Percentiles rank a stretch among this genome's conserved stretches.
Evolutionary conservation across 805 yeast genomes (phyloP).

Genomic region (Yamadazyma insecticola): DNA sequence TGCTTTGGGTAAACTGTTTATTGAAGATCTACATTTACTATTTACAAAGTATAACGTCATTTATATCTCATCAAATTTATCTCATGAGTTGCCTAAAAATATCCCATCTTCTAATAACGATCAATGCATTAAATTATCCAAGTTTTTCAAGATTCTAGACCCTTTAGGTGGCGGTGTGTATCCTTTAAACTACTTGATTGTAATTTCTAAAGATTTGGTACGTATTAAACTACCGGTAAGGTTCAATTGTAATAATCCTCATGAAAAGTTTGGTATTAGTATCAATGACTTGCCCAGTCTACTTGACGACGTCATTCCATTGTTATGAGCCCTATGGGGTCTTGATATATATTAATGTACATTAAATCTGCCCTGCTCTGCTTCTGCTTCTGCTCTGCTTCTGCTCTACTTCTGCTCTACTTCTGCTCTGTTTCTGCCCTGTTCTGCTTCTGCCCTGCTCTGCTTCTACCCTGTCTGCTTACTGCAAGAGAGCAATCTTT

Average conservation of each 20-base stretch:
- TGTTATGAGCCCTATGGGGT: not conserved
- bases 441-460: no score
- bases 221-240: slow-evolving; percentile 15
- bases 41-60: no score
- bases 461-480: no score
- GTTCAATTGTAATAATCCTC: slow-evolving; percentile 12
- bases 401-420: not conserved
- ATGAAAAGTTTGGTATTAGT: slow-evolving; percentile 18
- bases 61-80: no score
- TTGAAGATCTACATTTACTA: slow-evolving; percentile 15
- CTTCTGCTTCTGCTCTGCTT: no score
- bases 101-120: slow-evolving; percentile 12
- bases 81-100: no score
- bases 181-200: slow-evolving; percentile 25
- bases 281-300: slow-evolving; percentile 8
- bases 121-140: slow-evolving; percentile 18
- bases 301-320: slow-evolving; percentile 7
- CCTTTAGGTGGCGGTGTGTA: slow-evolving; percentile 36
- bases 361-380: not conserved
- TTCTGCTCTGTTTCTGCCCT: no score
- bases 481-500: slow-evolving; percentile 32
- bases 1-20: slow-evolving; percentile 28
- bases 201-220: slow-evolving; percentile 6
- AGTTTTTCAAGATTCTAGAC: slow-evolving; percentile 22
- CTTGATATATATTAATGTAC: slow-evolving; percentile 1